Conservation (phyloP, 2,329 filamentous ascomycete species). For the Pseudopithomyces chartarum region DNA sequence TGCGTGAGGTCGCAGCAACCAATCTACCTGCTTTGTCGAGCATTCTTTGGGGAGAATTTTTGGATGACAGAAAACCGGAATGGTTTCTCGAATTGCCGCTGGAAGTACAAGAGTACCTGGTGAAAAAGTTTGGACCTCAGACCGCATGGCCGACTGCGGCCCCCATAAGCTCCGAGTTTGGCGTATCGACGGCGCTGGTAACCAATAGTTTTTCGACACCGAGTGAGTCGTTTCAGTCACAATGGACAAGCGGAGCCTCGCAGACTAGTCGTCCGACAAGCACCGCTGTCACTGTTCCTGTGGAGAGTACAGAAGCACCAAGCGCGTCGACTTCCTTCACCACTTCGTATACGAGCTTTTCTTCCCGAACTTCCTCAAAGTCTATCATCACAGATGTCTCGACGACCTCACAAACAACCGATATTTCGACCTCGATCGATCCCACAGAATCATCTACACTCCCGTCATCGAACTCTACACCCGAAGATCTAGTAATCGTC, state of each 20-base stretch:
- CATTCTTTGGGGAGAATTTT: constrained; percentile 40
- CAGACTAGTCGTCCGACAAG: constrained; percentile 7
- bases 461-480: constrained; percentile 18
- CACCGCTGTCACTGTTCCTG: constrained; percentile 7
- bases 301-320: constrained; percentile 7
- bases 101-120: constrained; percentile 42
- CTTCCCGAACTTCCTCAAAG: neutral
- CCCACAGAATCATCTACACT: constrained; percentile 8
- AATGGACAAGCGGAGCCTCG: constrained; percentile 3
- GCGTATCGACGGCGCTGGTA: neutral
- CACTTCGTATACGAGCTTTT: constrained; percentile 9
- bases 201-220: constrained; percentile 3
- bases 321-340: neutral
- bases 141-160: constrained; percentile 31
- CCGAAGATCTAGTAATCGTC: constrained; percentile 22
- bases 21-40: constrained; percentile 42
- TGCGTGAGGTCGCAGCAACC: constrained; percentile 42
- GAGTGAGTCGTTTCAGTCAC: neutral
- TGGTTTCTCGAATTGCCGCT: constrained; percentile 41
- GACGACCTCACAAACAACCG: neutral
- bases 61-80: constrained; percentile 37
- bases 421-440: constrained; percentile 1
- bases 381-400: neutral
- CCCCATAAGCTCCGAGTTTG: constrained; percentile 14
- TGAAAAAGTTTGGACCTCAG: constrained; percentile 37